Conservation (phyloP, 2,329 filamentous ascomycete species). For the Pyrenophora teres region DNA sequence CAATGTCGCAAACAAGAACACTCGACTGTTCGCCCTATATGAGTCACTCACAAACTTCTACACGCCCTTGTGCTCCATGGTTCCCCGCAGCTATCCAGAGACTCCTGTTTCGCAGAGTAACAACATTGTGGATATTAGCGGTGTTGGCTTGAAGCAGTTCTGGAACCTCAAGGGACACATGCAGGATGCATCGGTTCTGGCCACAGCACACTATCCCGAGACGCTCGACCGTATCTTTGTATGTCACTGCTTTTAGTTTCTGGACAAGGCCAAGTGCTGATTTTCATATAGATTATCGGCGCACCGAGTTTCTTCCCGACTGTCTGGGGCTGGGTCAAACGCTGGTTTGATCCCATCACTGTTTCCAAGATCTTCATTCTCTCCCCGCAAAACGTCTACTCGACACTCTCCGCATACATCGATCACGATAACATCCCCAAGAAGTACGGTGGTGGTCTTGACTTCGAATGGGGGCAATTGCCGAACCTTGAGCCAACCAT, state of each 20-base stretch:
- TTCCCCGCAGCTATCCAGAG: constrained; percentile 73
- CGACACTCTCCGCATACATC: constrained; percentile 80
- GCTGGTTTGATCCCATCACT: constrained; percentile 88
- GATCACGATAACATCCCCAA: constrained; percentile 83
- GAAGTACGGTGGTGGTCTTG: constrained; percentile 84
- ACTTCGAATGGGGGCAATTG: constrained; percentile 78
- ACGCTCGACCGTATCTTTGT: constrained; percentile 82
- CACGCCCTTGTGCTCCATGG: constrained; percentile 80
- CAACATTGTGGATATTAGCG: constrained; percentile 92
- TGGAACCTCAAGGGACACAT: constrained; percentile 94
- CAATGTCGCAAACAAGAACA: constrained; percentile 73
- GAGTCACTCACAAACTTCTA: constrained; percentile 89
- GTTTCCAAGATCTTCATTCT: constrained; percentile 93
- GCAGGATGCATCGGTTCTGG: constrained; percentile 86
- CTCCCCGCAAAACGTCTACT: constrained; percentile 69
- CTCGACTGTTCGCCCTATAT: constrained; percentile 89
- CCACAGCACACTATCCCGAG: constrained; percentile 93
- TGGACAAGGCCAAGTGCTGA: constrained; percentile 4
- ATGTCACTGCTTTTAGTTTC: constrained; percentile 26
- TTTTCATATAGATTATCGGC: constrained; percentile 69
- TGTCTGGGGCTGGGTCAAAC: constrained; percentile 93
- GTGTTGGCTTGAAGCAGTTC: constrained; percentile 88
- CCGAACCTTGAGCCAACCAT: constrained; percentile 69
- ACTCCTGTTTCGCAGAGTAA: constrained; percentile 92
- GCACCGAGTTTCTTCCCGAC: constrained; percentile 90